A percentile compares a stretch with the other conserved stretches of the same genome.
phyloP scores from a whole-genome alignment of 116 monocot genomes.

The Zostera marina region DNA sequence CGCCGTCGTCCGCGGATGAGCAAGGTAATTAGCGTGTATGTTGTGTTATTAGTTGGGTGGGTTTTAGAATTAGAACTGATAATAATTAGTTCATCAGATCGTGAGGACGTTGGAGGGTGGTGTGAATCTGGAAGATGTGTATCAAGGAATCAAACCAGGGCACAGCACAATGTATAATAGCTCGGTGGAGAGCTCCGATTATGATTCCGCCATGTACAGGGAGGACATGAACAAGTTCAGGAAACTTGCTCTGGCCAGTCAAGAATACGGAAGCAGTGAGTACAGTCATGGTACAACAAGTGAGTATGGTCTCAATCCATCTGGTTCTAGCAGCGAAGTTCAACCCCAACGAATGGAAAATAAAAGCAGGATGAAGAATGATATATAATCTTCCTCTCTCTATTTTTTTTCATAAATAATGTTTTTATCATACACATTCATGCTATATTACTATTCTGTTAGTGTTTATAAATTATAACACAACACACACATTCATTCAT shows the following conservation, averaged over 20 bases:
- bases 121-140: constrained; percentile 10
- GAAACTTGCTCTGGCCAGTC: constrained; percentile 42
- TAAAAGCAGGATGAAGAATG: no score
- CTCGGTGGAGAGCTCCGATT: constrained; percentile 18
- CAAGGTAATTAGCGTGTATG: no score
- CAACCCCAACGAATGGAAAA: constrained; percentile 35
- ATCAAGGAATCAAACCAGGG: constrained; percentile 9
- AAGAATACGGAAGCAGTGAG: constrained; percentile 29
- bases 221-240: constrained; percentile 69
- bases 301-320: constrained; percentile 56
- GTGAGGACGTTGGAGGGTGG: constrained; percentile 14
- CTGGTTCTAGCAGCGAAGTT: constrained; percentile 63
- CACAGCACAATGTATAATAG: constrained; percentile 2
- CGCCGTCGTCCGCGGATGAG: background rate
- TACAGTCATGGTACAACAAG: constrained; percentile 47
- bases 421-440: no score
- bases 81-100: no score
- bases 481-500: no score
- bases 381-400: no score
- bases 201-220: constrained; percentile 22
- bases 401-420: no score
- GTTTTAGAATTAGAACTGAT: no score
- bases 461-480: no score
- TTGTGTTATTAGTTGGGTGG: no score
- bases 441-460: no score